phyloP scores from a whole-genome alignment of 2,329 filamentous ascomycete species.

The Rugonectria rugulosa region DNA sequence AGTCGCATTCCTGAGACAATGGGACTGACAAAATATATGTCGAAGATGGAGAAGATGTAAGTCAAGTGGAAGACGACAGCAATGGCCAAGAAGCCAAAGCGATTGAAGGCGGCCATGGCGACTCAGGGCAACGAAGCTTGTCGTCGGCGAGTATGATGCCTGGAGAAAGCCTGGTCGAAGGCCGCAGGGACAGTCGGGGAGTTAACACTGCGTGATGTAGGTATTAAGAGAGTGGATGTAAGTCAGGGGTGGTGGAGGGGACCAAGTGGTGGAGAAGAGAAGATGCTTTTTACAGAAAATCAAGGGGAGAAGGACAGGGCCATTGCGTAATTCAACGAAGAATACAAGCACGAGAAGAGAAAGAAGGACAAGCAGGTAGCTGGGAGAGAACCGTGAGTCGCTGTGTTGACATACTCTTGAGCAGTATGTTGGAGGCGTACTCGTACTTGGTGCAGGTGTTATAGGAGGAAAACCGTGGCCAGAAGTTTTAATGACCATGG shows the following conservation, averaged over 20 bases:
- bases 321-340: slow-evolving; percentile 19
- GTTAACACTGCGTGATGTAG: not conserved
- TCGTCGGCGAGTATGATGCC: not conserved
- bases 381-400: not conserved
- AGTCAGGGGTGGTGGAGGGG: slow-evolving; percentile 28
- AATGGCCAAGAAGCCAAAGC: slow-evolving; percentile 84
- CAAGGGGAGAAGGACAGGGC: slow-evolving; percentile 10
- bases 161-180: slow-evolving; percentile 1
- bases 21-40: slow-evolving; percentile 98
- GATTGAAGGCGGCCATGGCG: slow-evolving; percentile 64
- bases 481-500: slow-evolving; percentile 2
- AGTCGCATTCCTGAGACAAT: slow-evolving; percentile 95
- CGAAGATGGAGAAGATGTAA: slow-evolving; percentile 96
- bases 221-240: slow-evolving; percentile 24
- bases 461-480: slow-evolving; percentile 18
- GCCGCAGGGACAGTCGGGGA: not conserved
- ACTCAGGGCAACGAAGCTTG: slow-evolving; percentile 1
- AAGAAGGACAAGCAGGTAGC: slow-evolving; percentile 4
- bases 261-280: slow-evolving; percentile 7
- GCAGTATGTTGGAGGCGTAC: slow-evolving; percentile 4
- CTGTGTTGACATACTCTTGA: not conserved
- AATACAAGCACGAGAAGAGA: not conserved
- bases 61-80: slow-evolving; percentile 92
- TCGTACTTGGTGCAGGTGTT: not conserved
- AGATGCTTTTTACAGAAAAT: slow-evolving; percentile 11